Percentiles rank a stretch among this genome's conserved stretches.
These are phyloP conservation scores for Sphagnum contortum DNA, from an alignment of 225 moss, liverwort and hornwort species.

Conservation along the genomic window DNA sequence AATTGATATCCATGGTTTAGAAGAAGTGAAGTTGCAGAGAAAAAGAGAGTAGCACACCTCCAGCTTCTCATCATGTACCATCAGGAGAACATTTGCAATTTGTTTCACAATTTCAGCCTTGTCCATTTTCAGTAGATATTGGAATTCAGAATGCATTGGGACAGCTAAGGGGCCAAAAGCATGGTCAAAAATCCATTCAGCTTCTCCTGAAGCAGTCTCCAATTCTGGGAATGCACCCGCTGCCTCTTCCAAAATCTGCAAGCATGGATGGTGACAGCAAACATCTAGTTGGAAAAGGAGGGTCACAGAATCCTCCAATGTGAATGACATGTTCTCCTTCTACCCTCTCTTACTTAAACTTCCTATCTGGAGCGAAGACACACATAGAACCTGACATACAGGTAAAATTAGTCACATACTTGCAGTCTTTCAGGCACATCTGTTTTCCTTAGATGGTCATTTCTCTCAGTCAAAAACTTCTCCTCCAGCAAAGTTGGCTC, in stretches of 20 bases:
- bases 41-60: conserved; percentile 36
- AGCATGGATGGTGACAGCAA: not conserved
- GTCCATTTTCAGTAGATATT: conserved; percentile 27
- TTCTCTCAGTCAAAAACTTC: conserved; percentile 85
- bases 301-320: too few species aligned
- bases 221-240: conserved; percentile 54
- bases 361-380: too few species aligned
- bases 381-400: too few species aligned
- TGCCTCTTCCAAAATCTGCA: conserved; percentile 81
- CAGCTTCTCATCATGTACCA: conserved; percentile 77
- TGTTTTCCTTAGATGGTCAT: conserved; percentile 71
- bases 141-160: conserved; percentile 54
- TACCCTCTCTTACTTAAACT: too few species aligned
- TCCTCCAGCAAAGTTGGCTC: conserved; percentile 91
- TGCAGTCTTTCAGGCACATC: conserved; percentile 93
- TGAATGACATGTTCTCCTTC: too few species aligned
- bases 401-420: conserved; percentile 22
- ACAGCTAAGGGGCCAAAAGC: conserved; percentile 63
- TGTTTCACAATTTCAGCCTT: conserved; percentile 56
- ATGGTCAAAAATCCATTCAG: conserved; percentile 83
- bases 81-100: conserved; percentile 61
- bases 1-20: too few species aligned
- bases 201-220: conserved; percentile 29
- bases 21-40: too few species aligned
- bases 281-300: too few species aligned